A percentile compares a stretch with the other conserved stretches of the same genome.
Conservation (phyloP, 2,329 filamentous ascomycete species). For the Rhynchosporium agropyri region DNA sequence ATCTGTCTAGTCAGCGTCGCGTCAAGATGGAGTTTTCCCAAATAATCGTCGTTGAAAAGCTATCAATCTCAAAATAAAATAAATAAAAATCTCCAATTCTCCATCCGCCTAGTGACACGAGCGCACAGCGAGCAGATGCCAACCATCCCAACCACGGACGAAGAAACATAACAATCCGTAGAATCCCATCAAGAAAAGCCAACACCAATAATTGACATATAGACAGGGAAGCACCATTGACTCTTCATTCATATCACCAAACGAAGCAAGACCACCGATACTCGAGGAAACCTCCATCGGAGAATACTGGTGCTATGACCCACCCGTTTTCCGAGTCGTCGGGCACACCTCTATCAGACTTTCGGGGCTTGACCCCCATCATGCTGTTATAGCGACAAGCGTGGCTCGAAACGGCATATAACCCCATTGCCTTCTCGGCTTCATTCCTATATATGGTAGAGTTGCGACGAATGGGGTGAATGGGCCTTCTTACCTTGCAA, state of each 20-base stretch:
- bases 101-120: slow-evolving; percentile 1
- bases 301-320: background rate
- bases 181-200: background rate
- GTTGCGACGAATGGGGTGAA: background rate
- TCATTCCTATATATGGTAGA: background rate
- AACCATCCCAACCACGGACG: background rate
- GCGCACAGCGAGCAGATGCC: background rate
- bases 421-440: background rate
- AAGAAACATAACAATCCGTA: background rate
- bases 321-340: background rate
- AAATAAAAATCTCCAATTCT: background rate
- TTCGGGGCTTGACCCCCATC: slow-evolving; percentile 2
- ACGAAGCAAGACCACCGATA: background rate
- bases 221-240: slow-evolving; percentile 4
- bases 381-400: background rate
- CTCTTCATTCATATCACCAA: background rate
- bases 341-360: background rate
- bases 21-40: background rate
- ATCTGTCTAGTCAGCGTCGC: too few species aligned
- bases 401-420: slow-evolving; percentile 13
- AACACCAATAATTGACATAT: slow-evolving; percentile 9
- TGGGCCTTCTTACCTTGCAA: background rate
- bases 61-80: background rate
- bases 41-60: background rate
- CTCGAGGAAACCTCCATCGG: background rate